phyloP scores from a whole-genome alignment of 306 rosid species.

The Geum urbanum region DNA sequence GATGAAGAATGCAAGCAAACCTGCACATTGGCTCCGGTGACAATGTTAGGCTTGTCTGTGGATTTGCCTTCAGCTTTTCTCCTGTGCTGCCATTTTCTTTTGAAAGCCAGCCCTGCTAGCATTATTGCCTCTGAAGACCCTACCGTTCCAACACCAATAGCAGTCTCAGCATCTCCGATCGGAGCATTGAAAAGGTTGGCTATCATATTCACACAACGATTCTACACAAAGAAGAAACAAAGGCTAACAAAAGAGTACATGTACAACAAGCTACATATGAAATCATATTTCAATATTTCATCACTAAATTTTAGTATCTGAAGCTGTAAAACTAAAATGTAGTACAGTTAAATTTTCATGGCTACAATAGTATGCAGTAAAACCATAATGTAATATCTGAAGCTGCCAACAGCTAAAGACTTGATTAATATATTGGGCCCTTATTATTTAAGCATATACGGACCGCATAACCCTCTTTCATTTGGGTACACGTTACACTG shows the following conservation, averaged over 20 bases:
- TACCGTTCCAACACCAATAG: constrained; percentile 86
- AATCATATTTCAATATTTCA: neutral
- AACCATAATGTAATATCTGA: too few relatives aligned
- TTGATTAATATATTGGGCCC: neutral
- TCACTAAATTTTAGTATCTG: neutral
- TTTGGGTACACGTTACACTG: neutral
- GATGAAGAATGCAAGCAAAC: constrained; percentile 24
- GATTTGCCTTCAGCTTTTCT: constrained; percentile 75
- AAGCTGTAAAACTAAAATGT: too few relatives aligned
- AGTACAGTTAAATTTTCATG: too few relatives aligned
- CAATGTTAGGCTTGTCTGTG: constrained; percentile 76
- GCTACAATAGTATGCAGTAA: too few relatives aligned
- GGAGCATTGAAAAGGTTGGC: constrained; percentile 75
- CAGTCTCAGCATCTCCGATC: constrained; percentile 52
- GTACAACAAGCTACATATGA: neutral
- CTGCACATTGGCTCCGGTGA: constrained; percentile 95
- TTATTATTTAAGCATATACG: neutral
- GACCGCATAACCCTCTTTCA: neutral
- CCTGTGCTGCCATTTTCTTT: constrained; percentile 78
- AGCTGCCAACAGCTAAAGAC: too few relatives aligned
- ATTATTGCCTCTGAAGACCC: constrained; percentile 96
- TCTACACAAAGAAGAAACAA: constrained; percentile 39
- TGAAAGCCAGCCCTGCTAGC: constrained; percentile 90
- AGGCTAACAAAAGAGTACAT: neutral
- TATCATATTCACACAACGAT: constrained; percentile 93